Base-by-base conservation (phyloP, 306 rosid species). In the Herpetospermum pedunculosum region DNA sequence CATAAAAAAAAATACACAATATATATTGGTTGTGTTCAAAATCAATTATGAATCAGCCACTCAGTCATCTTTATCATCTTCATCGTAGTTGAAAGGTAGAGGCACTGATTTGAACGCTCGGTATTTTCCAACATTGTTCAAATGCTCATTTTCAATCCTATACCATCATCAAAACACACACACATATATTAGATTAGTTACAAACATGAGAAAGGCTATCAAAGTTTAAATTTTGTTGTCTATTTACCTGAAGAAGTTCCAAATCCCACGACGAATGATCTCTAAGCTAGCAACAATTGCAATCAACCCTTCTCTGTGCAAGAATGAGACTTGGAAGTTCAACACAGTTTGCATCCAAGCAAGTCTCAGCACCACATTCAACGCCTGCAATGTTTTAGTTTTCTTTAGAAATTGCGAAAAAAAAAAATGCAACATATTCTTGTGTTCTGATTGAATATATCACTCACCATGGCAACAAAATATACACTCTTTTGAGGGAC, bases 221-320 rank as follows among this genome's bases (percentile, higher is more conserved):
- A 15, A 47, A 47, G 52, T 21, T 54, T 5, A 54, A 54, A 54
- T 19, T 0, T 8, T 21, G 7, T 52, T 4, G 1, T 19, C 8
- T 21, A 4, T 58, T 58, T 81, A 87, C 92, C 89, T 85, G 82
- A 89, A 88, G 82, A 90, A 89, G 74, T 52, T 90, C 88, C 96
- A 90, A 23, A 90, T 82, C 43, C 92, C 96, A 4, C 89, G 87
- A 43, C 89, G 87, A 64, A 90, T 78, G 75, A 90, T 88, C 76
- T 90, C 92, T 64, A 90, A 77, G 49, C 84, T 38, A 12, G 89
- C 89, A 25, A 83, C 80, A 40, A 80, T 49, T 28, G 80, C 70
- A 6, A n/a, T n/a, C n/a, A n/a, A n/a, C n/a, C n/a, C n/a, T n/a
- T n/a, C n/a, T n/a, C n/a, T n/a, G n/a, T n/a, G n/a, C n/a, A n/a